Evolutionary conservation across 768 basidiomycete genomes (phyloP).

Genomic region (Dendrothele bispora): DNA sequence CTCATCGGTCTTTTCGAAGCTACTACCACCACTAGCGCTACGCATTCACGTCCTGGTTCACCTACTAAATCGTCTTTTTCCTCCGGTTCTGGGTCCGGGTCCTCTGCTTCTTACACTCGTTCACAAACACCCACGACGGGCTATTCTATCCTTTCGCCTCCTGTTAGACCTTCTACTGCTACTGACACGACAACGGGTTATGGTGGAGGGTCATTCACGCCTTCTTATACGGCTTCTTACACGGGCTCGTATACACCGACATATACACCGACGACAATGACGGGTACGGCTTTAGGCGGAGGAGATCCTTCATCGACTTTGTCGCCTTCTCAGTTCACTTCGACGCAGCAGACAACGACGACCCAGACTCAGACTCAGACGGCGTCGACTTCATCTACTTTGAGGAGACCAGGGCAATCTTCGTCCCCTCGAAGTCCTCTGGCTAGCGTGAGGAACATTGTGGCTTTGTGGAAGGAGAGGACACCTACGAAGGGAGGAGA

Average conservation of each 20-base stretch:
- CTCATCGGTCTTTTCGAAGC: constrained; percentile 77
- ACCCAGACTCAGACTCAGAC: constrained; percentile 31
- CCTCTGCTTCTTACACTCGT: constrained; percentile 37
- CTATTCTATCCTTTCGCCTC: constrained; percentile 44
- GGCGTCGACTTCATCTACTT: constrained; percentile 51
- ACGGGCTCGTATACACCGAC: constrained; percentile 15
- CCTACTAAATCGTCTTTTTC: constrained; percentile 48
- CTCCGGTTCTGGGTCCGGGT: constrained; percentile 26
- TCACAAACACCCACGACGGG: constrained; percentile 21
- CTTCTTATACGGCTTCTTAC: constrained; percentile 6
- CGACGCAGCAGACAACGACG: constrained; percentile 34
- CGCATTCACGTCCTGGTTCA: constrained; percentile 44
- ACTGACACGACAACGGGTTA: constrained; percentile 14
- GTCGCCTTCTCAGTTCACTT: constrained; percentile 10
- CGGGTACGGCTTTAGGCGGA: too few relatives aligned
- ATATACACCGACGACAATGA: constrained; percentile 11
- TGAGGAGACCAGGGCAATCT: constrained; percentile 57
- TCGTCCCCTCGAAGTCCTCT: constrained; percentile 68
- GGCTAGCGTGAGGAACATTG: constrained; percentile 74
- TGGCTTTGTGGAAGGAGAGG: constrained; percentile 79
- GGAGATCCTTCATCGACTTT: too few relatives aligned
- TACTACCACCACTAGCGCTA: constrained; percentile 30
- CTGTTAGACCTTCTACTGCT: constrained; percentile 35
- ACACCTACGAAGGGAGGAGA: constrained; percentile 41
- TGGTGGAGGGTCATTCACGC: constrained; percentile 8